These are phyloP conservation scores for Lathyrus aphaca DNA, from an alignment of 306 rosid species.

Conservation along the genomic window DNA sequence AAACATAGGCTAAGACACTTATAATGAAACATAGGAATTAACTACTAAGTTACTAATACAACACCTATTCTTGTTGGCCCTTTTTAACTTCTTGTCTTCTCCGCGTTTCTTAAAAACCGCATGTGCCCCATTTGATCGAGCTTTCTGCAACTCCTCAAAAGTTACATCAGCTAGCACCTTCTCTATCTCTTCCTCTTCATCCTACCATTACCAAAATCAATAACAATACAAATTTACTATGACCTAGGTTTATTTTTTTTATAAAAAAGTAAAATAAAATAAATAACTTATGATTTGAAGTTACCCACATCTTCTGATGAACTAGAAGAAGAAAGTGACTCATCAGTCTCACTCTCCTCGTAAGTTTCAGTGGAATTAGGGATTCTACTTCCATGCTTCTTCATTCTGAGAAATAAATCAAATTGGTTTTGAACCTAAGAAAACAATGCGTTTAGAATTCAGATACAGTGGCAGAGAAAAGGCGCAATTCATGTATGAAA, in stretches of 20 bases:
- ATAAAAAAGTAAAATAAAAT: too few relatives aligned
- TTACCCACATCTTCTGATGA: constrained; percentile 51
- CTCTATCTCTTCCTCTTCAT: constrained; percentile 75
- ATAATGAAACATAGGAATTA: too few relatives aligned
- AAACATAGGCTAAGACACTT: too few relatives aligned
- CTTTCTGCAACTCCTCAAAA: constrained; percentile 83
- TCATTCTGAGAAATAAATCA: constrained; percentile 28
- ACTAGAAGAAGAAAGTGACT: constrained; percentile 40
- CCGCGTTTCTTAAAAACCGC: constrained; percentile 43
- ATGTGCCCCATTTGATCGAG: constrained; percentile 73
- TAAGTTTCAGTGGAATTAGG: constrained; percentile 37
- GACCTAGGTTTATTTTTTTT: background rate
- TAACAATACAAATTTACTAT: background rate
- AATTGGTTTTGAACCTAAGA: background rate
- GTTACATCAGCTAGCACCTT: constrained; percentile 80
- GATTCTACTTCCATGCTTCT: constrained; percentile 21
- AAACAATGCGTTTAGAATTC: background rate
- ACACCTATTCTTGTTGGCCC: constrained; percentile 87
- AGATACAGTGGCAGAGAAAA: too few relatives aligned
- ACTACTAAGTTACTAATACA: background rate
- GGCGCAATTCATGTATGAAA: too few relatives aligned
- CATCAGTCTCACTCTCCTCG: constrained; percentile 38
- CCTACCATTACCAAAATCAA: constrained; percentile 40
- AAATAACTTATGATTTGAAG: background rate
- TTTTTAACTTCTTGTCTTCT: constrained; percentile 55